Conservation (phyloP, 768 basidiomycete species). For the Russula emetica region DNA sequence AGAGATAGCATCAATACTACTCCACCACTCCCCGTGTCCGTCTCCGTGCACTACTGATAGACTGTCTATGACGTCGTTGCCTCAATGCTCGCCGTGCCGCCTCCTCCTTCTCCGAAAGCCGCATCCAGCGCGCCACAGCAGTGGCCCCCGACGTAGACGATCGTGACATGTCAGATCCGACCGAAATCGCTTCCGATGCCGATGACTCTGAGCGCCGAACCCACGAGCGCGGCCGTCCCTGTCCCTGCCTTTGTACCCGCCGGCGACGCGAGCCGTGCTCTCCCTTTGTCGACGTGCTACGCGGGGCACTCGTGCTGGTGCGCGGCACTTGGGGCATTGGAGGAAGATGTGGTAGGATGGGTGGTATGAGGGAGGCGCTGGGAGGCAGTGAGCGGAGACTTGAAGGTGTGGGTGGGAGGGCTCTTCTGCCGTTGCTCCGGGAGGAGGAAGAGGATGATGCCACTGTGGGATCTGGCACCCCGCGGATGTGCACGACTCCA, state of each 20-base stretch:
- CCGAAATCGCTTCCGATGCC: constrained; percentile 18
- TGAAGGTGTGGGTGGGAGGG: background rate
- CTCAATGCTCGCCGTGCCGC: constrained; percentile 24
- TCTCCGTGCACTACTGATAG: constrained; percentile 1
- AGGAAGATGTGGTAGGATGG: constrained; percentile 9
- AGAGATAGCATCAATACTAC: background rate
- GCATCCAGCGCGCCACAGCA: constrained; percentile 9
- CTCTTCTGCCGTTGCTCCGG: background rate
- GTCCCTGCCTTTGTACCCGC: background rate
- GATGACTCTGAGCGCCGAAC: constrained; percentile 14
- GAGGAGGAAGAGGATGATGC: background rate
- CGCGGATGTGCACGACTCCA: constrained; percentile 39
- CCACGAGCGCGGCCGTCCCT: background rate
- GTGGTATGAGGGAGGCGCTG: constrained; percentile 8
- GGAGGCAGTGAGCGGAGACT: background rate
- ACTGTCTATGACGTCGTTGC: constrained; percentile 19
- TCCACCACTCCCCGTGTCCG: background rate
- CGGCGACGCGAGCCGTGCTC: constrained; percentile 12
- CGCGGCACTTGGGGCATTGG: constrained; percentile 8
- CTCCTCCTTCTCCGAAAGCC: constrained; percentile 25
- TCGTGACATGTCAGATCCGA: constrained; percentile 28
- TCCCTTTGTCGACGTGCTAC: constrained; percentile 6
- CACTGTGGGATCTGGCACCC: constrained; percentile 1
- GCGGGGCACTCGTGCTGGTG: background rate
- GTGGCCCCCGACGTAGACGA: constrained; percentile 5